A percentile compares a stretch with the other conserved stretches of the same genome.
Evolutionary conservation across 2,329 filamentous ascomycete species (phyloP).

Genomic region (Ophiostoma angusticollis): DNA sequence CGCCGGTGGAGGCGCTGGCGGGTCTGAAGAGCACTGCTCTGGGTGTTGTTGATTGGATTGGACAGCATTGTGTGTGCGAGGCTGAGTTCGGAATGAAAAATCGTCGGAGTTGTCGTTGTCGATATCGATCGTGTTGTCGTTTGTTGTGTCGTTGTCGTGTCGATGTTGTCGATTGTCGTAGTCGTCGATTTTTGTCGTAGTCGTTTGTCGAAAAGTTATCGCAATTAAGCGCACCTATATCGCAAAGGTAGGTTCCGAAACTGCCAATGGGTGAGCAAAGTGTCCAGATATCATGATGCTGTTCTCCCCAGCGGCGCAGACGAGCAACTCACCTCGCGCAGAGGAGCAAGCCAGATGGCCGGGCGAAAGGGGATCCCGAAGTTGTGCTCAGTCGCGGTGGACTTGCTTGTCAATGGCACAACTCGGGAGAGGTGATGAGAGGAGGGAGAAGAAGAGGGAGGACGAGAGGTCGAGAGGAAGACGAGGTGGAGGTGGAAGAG

Average conservation of each 20-base stretch:
- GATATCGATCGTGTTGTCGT: slow-evolving; percentile 6
- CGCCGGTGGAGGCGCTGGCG: slow-evolving; percentile 68
- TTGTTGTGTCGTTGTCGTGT: slow-evolving; percentile 8
- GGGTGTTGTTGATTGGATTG: slow-evolving; percentile 44
- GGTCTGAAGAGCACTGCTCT: slow-evolving; percentile 42
- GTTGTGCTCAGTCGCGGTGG: slow-evolving; percentile 37
- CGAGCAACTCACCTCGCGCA: slow-evolving; percentile 64
- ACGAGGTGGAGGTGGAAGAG: neutral
- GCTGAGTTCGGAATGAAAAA: slow-evolving; percentile 18
- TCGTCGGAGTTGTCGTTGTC: slow-evolving; percentile 10
- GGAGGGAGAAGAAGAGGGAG: neutral
- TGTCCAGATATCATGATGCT: neutral
- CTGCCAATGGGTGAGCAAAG: slow-evolving; percentile 13
- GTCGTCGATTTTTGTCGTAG: slow-evolving; percentile 11
- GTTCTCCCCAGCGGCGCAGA: too few relatives aligned
- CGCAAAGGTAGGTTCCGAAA: slow-evolving; percentile 20
- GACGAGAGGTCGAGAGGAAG: too few relatives aligned
- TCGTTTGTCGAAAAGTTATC: slow-evolving; percentile 30
- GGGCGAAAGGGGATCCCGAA: slow-evolving; percentile 37
- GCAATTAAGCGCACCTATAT: slow-evolving; percentile 35
- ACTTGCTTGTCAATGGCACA: slow-evolving; percentile 19
- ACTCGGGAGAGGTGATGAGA: slow-evolving; percentile 1
- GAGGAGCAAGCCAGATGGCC: slow-evolving; percentile 72
- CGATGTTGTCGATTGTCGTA: slow-evolving; percentile 7
- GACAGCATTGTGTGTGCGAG: slow-evolving; percentile 21